Evolutionary conservation across 768 basidiomycete genomes (phyloP), one percentile per base, ranked within the genome.

Genomic region (Lanmaoa pseudosensibilis): DNA sequence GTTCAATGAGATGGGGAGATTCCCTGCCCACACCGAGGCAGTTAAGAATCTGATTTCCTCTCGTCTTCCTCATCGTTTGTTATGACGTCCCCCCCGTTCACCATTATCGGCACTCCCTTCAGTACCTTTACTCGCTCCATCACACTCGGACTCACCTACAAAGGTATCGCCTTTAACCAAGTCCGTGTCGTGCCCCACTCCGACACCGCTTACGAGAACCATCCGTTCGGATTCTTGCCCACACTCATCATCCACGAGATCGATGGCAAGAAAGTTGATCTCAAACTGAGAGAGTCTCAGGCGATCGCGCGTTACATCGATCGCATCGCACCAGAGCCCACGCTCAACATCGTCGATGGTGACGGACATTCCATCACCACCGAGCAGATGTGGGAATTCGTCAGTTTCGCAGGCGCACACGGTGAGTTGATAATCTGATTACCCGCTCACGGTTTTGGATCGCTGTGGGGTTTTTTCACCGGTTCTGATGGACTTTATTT

Each of bases 361-460:
- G 61, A 70, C 0, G 68, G 58, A 6, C 60, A 59, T 16, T 48
- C 63, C 18, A 0, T 68, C 46, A 54, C 72, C 56, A 36, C 49
- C 0, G 70, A 72, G 50, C 69, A 70, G 36, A 55, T 72, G 72
- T 72, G 72, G 72, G 70, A 72, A 33, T 73, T 72, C 18, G 72
- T 64, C 44, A 65, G 64, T 10, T 60, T 70, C 12, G 65, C 57
- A 0, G 61, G 61, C 2, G 55, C 61, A 13, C 46, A 73, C 10
- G 69, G 69, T 73, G n/a, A 0, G 62, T 44, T 5, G 23, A 47
- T 41, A 5, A 23, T 52, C 45, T 13, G 38, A 34, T 45, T 3
- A 30, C 25, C 7, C 19, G 34, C 5, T 3, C 32, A 2, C 25
- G 21, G 1, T 11, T 2, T 32, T 10, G 4, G 33, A 40, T 33